A percentile compares a stretch with the other conserved stretches of the same genome.
These are phyloP conservation scores for Skeletonema potamos DNA, from an alignment of 108 stramenopile genomes.

Conservation along the genomic window DNA sequence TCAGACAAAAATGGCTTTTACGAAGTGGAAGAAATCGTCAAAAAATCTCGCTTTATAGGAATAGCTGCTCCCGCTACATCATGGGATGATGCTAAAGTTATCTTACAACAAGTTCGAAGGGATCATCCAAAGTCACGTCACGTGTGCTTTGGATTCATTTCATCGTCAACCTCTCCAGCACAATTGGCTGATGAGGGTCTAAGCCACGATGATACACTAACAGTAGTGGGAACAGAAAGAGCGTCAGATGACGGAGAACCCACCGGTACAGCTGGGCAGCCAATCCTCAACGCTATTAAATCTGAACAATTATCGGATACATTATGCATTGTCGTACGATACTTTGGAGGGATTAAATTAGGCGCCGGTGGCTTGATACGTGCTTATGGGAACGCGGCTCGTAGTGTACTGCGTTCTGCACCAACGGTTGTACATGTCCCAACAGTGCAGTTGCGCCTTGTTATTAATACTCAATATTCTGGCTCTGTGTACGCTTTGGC, in stretches of 20 bases:
- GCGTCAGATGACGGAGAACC: conserved; percentile 88
- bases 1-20: conserved; percentile 18
- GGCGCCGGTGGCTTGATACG: conserved; percentile 88
- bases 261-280: conserved; percentile 77
- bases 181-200: not conserved
- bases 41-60: conserved; percentile 83
- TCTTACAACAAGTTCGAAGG: conserved; percentile 44
- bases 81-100: conserved; percentile 68
- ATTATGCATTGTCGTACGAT: conserved; percentile 79
- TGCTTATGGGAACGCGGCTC: conserved; percentile 76
- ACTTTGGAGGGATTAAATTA: conserved; percentile 84
- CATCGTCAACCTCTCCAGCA: conserved; percentile 10
- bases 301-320: conserved; percentile 68
- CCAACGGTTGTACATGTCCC: conserved; percentile 53
- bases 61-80: conserved; percentile 56
- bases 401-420: conserved; percentile 63
- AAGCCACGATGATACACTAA: not conserved
- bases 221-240: conserved; percentile 54
- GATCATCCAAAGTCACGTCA: conserved; percentile 85
- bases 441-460: conserved; percentile 35
- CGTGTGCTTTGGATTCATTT: conserved; percentile 70
- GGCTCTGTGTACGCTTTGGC: conserved; percentile 55
- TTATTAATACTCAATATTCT: conserved; percentile 20
- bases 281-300: conserved; percentile 75
- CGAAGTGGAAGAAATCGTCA: conserved; percentile 60